phyloP scores from a whole-genome alignment of 2,329 filamentous ascomycete genomes.

The Botryotinia convoluta region DNA sequence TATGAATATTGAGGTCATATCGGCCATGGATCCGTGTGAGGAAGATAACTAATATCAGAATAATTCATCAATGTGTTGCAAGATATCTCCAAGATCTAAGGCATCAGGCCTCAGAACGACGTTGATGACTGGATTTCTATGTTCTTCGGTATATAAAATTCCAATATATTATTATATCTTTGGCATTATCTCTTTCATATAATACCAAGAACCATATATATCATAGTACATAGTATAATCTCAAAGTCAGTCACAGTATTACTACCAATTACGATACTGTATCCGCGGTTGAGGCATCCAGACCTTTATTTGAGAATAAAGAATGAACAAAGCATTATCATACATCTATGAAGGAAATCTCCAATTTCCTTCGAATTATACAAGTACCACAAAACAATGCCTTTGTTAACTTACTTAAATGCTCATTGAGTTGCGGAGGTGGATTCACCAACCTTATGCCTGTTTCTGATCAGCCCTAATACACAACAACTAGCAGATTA shows the following conservation, averaged over 20 bases:
- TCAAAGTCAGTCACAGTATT: too few relatives aligned
- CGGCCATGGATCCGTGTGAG: not conserved
- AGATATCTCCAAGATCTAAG: not conserved
- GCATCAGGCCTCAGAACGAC: too few relatives aligned
- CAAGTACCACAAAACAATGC: not conserved
- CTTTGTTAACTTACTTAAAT: not conserved
- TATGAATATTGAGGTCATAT: not conserved
- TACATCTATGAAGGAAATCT: not conserved
- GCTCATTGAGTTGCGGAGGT: not conserved
- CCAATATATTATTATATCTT: too few relatives aligned
- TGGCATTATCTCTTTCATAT: too few relatives aligned
- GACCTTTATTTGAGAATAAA: not conserved
- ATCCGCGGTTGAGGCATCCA: too few relatives aligned
- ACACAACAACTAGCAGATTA: not conserved
- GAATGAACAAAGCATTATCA: not conserved
- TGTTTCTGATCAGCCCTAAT: not conserved
- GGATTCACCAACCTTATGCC: not conserved
- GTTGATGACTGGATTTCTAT: too few relatives aligned
- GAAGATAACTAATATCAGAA: not conserved
- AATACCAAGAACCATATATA: too few relatives aligned
- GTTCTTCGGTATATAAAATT: too few relatives aligned
- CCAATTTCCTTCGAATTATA: too few relatives aligned
- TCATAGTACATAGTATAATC: too few relatives aligned
- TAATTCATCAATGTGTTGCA: not conserved
- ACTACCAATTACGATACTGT: too few relatives aligned